A percentile compares a stretch with the other conserved stretches of the same genome.
These are phyloP conservation scores for Debaryomyces prosopidis DNA, from an alignment of 805 yeast genomes.

Conservation along the genomic window DNA sequence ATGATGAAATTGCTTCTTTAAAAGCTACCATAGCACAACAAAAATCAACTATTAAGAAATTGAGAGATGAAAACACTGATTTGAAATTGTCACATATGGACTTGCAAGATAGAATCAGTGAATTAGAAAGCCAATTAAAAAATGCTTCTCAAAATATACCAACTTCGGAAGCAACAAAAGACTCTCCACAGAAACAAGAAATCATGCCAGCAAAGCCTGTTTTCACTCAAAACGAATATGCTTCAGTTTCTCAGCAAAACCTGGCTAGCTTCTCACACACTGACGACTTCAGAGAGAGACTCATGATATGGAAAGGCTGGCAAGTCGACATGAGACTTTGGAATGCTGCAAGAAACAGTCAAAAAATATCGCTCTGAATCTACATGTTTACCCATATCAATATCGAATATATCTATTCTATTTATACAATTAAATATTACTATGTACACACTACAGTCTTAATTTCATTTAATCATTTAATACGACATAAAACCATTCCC, in stretches of 20 bases:
- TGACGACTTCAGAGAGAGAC: conserved; percentile 54
- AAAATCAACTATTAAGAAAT: conserved; percentile 32
- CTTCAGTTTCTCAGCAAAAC: conserved; percentile 24
- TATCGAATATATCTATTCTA: conserved; percentile 2
- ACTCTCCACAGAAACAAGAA: conserved; percentile 5
- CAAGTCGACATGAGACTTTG: conserved; percentile 83
- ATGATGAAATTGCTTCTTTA: conserved; percentile 15
- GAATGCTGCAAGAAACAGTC: conserved; percentile 63
- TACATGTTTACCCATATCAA: background rate
- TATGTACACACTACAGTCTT: conserved; percentile 8
- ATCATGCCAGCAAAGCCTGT: conserved; percentile 29
- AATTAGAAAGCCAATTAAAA: conserved; percentile 22
- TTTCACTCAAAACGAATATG: conserved; percentile 30
- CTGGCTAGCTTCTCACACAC: conserved; percentile 24
- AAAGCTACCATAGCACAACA: conserved; percentile 29
- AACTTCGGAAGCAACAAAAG: background rate
- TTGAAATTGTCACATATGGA: conserved; percentile 41
- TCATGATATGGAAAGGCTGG: conserved; percentile 80
- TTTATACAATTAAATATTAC: background rate
- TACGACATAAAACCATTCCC: conserved; percentile 84
- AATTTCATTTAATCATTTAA: conserved; percentile 33
- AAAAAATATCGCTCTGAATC: conserved; percentile 27
- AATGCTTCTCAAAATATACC: conserved; percentile 5
- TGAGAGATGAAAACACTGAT: conserved; percentile 44
- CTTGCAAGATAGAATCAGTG: conserved; percentile 32